phyloP scores from a whole-genome alignment of 768 basidiomycete genomes.

The Psilocybe cyanescens region DNA sequence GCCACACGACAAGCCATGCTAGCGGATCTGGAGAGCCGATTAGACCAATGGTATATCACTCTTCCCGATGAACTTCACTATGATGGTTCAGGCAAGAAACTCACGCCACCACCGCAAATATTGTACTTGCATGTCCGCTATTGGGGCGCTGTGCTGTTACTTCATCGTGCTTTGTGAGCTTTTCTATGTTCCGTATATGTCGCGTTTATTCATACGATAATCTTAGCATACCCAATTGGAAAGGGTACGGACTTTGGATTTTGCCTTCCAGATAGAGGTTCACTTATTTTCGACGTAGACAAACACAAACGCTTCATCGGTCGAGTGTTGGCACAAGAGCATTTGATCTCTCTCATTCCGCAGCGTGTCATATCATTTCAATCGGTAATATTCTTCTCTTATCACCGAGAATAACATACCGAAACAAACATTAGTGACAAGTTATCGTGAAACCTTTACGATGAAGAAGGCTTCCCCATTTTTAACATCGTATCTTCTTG shows the following conservation, averaged over 20 bases:
- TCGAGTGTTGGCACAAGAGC: slow-evolving; percentile 62
- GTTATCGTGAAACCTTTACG: slow-evolving; percentile 63
- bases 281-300: slow-evolving; percentile 24
- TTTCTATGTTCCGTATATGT: background rate
- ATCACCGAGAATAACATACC: background rate
- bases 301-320: slow-evolving; percentile 47
- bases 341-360: slow-evolving; percentile 75
- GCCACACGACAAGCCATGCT: slow-evolving; percentile 52
- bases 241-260: slow-evolving; percentile 46
- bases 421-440: slow-evolving; percentile 45
- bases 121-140: slow-evolving; percentile 75
- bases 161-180: slow-evolving; percentile 82
- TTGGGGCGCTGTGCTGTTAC: slow-evolving; percentile 73
- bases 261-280: slow-evolving; percentile 10
- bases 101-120: slow-evolving; percentile 64
- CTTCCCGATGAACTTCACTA: slow-evolving; percentile 68
- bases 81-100: slow-evolving; percentile 56
- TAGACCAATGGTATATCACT: slow-evolving; percentile 77
- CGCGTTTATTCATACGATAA: background rate
- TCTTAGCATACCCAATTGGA: slow-evolving; percentile 72
- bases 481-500: slow-evolving; percentile 69
- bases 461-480: slow-evolving; percentile 66
- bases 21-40: slow-evolving; percentile 59
- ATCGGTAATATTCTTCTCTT: slow-evolving; percentile 45
- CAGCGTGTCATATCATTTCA: slow-evolving; percentile 71